Evolutionary conservation across 768 basidiomycete species (phyloP).

Genomic region (Lentinula edodes): DNA sequence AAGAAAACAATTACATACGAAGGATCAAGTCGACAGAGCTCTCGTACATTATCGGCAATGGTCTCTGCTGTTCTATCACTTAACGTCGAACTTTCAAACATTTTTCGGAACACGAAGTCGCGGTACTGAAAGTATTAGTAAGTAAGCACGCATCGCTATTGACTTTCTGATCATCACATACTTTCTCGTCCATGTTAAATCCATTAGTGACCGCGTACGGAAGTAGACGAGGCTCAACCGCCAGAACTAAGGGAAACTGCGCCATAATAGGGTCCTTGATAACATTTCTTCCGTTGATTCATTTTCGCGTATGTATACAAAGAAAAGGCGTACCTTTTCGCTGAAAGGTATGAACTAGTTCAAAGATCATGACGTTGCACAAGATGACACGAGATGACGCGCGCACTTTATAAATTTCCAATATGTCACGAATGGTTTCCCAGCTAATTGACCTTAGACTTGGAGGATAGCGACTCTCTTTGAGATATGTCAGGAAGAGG

Average conservation of each 20-base stretch:
- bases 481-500: conserved; percentile 58
- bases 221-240: conserved; percentile 70
- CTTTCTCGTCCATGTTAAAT: conserved; percentile 76
- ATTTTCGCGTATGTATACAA: not conserved
- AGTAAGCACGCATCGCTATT: not conserved
- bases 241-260: conserved; percentile 70
- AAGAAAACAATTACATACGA: conserved; percentile 37
- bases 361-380: conserved; percentile 10
- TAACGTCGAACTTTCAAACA: conserved; percentile 59
- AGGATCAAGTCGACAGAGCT: conserved; percentile 63
- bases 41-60: conserved; percentile 65
- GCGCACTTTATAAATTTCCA: conserved; percentile 66
- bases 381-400: conserved; percentile 8
- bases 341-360: conserved; percentile 73
- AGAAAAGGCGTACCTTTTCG: conserved; percentile 42
- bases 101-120: conserved; percentile 83
- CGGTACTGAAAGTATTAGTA: conserved; percentile 48
- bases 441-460: conserved; percentile 53
- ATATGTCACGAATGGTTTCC: conserved; percentile 59
- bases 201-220: conserved; percentile 70
- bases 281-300: not conserved
- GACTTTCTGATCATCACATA: conserved; percentile 19
- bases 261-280: conserved; percentile 70
- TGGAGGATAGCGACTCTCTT: conserved; percentile 63
- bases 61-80: conserved; percentile 54